Percentiles rank a stretch among this genome's conserved stretches.
phyloP scores from a whole-genome alignment of 2,329 filamentous ascomycete genomes.

The Amauroascus niger region DNA sequence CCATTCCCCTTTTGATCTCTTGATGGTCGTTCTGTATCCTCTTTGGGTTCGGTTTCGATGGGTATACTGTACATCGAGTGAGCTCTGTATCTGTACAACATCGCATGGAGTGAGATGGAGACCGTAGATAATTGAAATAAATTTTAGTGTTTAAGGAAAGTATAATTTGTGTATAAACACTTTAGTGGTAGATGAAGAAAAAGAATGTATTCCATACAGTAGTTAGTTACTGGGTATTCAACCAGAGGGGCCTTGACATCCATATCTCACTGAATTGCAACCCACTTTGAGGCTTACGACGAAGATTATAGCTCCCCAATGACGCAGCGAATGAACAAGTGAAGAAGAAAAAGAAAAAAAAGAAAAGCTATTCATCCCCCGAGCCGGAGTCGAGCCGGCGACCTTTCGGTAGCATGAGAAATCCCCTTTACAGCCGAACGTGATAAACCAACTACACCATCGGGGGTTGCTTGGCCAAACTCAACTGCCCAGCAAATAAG shows the following conservation, averaged over 20 bases:
- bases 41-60: background rate
- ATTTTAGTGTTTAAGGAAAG: background rate
- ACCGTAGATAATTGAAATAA: background rate
- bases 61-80: conserved; percentile 9
- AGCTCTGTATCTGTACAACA: background rate
- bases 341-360: conserved; percentile 4
- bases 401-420: conserved; percentile 13
- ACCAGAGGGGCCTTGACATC: too few species aligned
- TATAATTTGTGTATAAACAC: background rate
- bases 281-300: too few species aligned
- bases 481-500: background rate
- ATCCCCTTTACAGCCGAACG: conserved; percentile 13
- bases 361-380: conserved; percentile 4
- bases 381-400: conserved; percentile 13
- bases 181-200: too few species aligned
- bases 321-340: background rate
- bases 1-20: background rate
- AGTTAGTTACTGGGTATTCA: too few species aligned
- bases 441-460: conserved; percentile 15
- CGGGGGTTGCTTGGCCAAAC: conserved; percentile 4
- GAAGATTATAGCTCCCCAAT: too few species aligned
- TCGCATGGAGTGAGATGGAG: background rate
- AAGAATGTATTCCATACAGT: too few species aligned
- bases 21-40: background rate
- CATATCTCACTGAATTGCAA: too few species aligned